Evolutionary conservation across 371 early-diverging fungal genomes (phyloP).

Genomic region (Gilbertella persicaria): DNA sequence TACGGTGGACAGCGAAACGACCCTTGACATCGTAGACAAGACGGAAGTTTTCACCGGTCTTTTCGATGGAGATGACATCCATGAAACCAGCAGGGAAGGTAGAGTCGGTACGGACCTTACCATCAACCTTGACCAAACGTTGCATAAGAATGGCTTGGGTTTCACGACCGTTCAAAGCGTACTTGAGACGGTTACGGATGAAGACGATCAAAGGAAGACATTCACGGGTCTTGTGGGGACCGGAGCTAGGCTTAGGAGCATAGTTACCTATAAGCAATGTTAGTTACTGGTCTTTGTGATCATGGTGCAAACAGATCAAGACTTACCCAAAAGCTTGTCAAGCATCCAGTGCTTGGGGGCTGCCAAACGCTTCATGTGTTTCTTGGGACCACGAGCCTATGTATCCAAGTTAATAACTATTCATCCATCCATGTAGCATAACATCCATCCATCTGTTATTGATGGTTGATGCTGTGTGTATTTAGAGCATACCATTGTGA

Average conservation of each 20-base stretch:
- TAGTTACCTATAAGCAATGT: conserved; percentile 42
- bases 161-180: conserved; percentile 98
- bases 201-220: conserved; percentile 99
- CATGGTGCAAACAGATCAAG: not conserved
- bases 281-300: too few relatives aligned
- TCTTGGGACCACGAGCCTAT: conserved; percentile 98
- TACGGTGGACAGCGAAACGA: conserved; percentile 99
- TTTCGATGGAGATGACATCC: conserved; percentile 99
- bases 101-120: conserved; percentile 97
- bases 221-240: conserved; percentile 99
- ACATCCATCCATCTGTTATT: conserved; percentile 1
- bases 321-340: conserved; percentile 88
- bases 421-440: too few relatives aligned
- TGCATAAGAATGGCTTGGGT: conserved; percentile 96
- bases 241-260: conserved; percentile 98
- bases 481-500: conserved; percentile 31
- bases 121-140: conserved; percentile 99
- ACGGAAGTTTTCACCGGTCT: conserved; percentile 99
- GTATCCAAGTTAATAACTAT: not conserved
- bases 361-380: conserved; percentile 99
- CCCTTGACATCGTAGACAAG: conserved; percentile 99
- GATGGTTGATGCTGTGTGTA: not conserved
- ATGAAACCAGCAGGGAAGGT: conserved; percentile 99
- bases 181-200: conserved; percentile 98
- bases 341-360: conserved; percentile 99